phyloP scores from a whole-genome alignment of 2,329 filamentous ascomycete genomes.

The Microascus cirrosus region DNA sequence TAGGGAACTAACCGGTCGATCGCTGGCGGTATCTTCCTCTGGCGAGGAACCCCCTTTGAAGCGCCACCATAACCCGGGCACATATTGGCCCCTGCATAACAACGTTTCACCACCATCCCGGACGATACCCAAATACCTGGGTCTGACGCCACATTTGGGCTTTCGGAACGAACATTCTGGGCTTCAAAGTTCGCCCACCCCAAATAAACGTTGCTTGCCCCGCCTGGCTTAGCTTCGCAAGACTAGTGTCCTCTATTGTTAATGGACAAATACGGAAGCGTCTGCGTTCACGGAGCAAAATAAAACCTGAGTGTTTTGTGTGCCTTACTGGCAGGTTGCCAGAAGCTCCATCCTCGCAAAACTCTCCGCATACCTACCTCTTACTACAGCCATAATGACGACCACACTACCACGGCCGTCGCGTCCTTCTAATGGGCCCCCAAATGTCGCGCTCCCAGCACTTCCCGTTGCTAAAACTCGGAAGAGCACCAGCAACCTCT shows the following conservation, averaged over 20 bases:
- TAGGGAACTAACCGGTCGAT: conserved; percentile 1
- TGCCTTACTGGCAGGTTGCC: neutral
- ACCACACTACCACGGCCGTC: conserved; percentile 57
- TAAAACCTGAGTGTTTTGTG: neutral
- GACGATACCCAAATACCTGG: conserved; percentile 5
- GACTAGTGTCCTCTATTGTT: neutral
- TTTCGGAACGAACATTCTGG: conserved; percentile 2
- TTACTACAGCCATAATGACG: conserved; percentile 26
- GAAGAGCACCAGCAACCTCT: conserved; percentile 45
- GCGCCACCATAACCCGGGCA: neutral
- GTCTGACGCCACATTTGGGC: conserved; percentile 5
- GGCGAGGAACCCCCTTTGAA: neutral
- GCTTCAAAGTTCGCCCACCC: neutral
- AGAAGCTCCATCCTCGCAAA: neutral
- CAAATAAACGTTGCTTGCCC: neutral
- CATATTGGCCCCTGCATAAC: conserved; percentile 12
- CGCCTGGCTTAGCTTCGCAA: neutral
- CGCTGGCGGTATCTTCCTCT: neutral
- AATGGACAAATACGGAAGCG: neutral
- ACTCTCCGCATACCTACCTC: neutral
- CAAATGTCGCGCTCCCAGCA: conserved; percentile 60
- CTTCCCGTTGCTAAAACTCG: conserved; percentile 64
- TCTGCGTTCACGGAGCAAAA: neutral
- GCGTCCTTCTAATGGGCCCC: conserved; percentile 58
- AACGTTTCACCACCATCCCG: conserved; percentile 13